Base-by-base conservation (phyloP, 2,329 filamentous ascomycete species). In the Pezicula carpinea region DNA sequence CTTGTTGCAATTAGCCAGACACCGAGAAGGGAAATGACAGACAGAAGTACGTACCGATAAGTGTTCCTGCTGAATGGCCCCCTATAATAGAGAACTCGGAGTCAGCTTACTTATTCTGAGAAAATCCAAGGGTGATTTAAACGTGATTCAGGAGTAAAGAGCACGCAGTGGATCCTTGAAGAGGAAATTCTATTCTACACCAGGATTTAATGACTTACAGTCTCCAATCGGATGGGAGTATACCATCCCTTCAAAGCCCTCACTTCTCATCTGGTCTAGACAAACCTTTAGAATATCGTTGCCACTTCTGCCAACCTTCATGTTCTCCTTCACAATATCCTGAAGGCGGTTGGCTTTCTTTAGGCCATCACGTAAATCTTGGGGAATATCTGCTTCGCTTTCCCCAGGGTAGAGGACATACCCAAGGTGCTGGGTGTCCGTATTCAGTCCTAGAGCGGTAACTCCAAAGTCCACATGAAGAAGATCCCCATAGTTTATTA, bases 161-260 rank as follows among this genome's bases (percentile, higher is more conserved):
- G n/a, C n/a, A n/a, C n/a, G n/a, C n/a, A n/a, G n/a, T n/a, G n/a
- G n/a, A n/a, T n/a, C n/a, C n/a, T n/a, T n/a, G n/a, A n/a, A n/a
- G n/a, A n/a, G n/a, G n/a, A n/a, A n/a, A n/a, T n/a, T n/a, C n/a
- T n/a, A n/a, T n/a, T n/a, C n/a, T n/a, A n/a, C n/a, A n/a, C n/a
- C n/a, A n/a, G n/a, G n/a, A n/a, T n/a, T n/a, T n/a, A n/a, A n/a
- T n/a, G n/a, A n/a, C n/a, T n/a, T n/a, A n/a, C n/a, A 76, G 59
- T 76, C 73, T 10, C 73, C 73, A 13, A 74, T 73, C 1, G 73
- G 66, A 46, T 76, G 73, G 33, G 65, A 71, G 54, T 76, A 76
- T 6, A 77, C 67, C 54, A 64, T 72, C 8, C 73, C 74, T 45
- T 69, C 54, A 32, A 75, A 71, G 0, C 67, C 69, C 50, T 74